These are phyloP conservation scores for Plantago lanceolata DNA, from an alignment of 305 asterid genomes.

Conservation along the genomic window DNA sequence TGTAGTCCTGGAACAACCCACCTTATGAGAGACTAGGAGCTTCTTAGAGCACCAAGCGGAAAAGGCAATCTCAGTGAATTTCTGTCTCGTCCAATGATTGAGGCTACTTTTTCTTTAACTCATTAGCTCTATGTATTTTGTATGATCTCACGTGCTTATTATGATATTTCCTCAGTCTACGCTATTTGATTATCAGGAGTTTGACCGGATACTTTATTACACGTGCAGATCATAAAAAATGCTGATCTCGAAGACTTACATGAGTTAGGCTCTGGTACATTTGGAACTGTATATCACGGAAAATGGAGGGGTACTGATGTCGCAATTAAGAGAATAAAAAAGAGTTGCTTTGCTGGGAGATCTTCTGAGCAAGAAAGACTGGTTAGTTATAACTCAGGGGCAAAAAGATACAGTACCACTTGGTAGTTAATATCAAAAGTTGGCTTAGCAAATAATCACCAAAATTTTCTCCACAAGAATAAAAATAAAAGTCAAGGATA, in stretches of 20 bases:
- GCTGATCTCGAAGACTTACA: slow-evolving; percentile 79
- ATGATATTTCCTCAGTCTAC: neutral
- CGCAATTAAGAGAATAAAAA: slow-evolving; percentile 84
- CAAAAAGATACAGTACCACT: too few relatives aligned
- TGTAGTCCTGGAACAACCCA: too few relatives aligned
- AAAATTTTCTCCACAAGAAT: slow-evolving; percentile 3
- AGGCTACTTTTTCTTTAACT: too few relatives aligned
- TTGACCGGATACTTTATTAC: slow-evolving; percentile 19
- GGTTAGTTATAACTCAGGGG: slow-evolving; percentile 35
- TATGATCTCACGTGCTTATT: neutral
- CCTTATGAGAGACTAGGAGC: too few relatives aligned
- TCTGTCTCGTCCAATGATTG: too few relatives aligned
- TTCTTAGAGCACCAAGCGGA: neutral
- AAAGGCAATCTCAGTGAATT: neutral
- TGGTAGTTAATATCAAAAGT: too few relatives aligned
- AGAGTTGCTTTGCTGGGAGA: slow-evolving; percentile 78
- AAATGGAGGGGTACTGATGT: slow-evolving; percentile 97
- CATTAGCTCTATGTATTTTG: too few relatives aligned
- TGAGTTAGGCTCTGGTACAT: slow-evolving; percentile 92
- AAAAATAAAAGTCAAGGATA: too few relatives aligned
- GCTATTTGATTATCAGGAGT: slow-evolving; percentile 4
- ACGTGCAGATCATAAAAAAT: slow-evolving; percentile 64
- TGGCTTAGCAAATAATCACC: neutral
- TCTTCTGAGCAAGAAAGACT: slow-evolving; percentile 77
- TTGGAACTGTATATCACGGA: slow-evolving; percentile 87